These are phyloP conservation scores for Nemania diffusa DNA, from an alignment of 2,329 filamentous ascomycete genomes.

Conservation along the genomic window DNA sequence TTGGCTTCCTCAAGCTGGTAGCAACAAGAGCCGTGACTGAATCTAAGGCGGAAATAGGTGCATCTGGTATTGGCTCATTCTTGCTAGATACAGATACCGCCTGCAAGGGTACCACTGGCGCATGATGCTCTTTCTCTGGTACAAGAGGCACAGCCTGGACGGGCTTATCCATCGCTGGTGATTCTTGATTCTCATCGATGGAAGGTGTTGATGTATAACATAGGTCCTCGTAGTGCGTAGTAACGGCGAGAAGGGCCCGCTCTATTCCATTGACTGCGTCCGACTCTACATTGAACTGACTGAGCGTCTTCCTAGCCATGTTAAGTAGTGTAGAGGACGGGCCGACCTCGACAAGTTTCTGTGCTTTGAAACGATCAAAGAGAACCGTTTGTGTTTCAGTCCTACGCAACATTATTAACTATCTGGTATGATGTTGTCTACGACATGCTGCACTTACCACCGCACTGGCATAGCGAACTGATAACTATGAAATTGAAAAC, in stretches of 20 bases:
- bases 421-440: not conserved
- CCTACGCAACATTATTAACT: too few species aligned
- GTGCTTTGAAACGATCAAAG: slow-evolving; percentile 67
- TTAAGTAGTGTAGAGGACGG: slow-evolving; percentile 95
- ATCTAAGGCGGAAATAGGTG: slow-evolving; percentile 86
- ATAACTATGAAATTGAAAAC: not conserved
- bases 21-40: slow-evolving; percentile 88
- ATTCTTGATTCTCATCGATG: slow-evolving; percentile 37
- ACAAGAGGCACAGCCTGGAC: not conserved
- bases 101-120: slow-evolving; percentile 59
- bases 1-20: slow-evolving; percentile 97
- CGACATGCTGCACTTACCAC: not conserved
- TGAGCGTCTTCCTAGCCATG: slow-evolving; percentile 95
- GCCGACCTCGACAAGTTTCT: slow-evolving; percentile 97
- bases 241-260: slow-evolving; percentile 57
- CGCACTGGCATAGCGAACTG: too few species aligned
- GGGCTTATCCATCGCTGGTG: slow-evolving; percentile 59
- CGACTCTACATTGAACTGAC: slow-evolving; percentile 97
- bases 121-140: not conserved
- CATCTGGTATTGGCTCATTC: slow-evolving; percentile 87
- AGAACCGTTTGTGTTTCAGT: too few species aligned
- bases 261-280: slow-evolving; percentile 96
- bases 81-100: slow-evolving; percentile 68
- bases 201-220: slow-evolving; percentile 1
- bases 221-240: slow-evolving; percentile 1